Evolutionary conservation across 2,329 filamentous ascomycete species (phyloP).

Genomic region (Venturia pyrina): DNA sequence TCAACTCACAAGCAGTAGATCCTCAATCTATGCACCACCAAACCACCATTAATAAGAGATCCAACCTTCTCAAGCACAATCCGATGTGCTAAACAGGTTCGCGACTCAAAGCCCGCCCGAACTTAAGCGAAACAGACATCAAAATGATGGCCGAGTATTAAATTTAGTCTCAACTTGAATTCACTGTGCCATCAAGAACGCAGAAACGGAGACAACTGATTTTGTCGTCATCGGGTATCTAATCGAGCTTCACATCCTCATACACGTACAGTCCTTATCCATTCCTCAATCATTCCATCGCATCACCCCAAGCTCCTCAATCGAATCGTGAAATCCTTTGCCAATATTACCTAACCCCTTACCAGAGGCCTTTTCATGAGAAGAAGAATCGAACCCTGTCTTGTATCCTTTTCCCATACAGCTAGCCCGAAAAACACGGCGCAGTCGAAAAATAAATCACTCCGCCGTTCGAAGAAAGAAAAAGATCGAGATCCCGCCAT

Average conservation of each 20-base stretch:
- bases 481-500: not conserved
- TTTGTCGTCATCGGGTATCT: constrained; percentile 1
- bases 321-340: not conserved
- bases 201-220: not conserved
- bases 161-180: too few relatives aligned
- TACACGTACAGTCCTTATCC: not conserved
- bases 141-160: too few relatives aligned
- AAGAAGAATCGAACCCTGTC: not conserved
- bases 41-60: too few relatives aligned
- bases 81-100: too few relatives aligned
- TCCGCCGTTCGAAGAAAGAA: not conserved
- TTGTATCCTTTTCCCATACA: not conserved
- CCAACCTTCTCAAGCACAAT: too few relatives aligned
- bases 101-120: too few relatives aligned
- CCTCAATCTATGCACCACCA: too few relatives aligned
- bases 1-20: too few relatives aligned
- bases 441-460: not conserved
- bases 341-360: not conserved
- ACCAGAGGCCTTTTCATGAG: not conserved
- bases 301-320: not conserved
- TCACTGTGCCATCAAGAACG: not conserved
- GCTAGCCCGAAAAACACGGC: not conserved
- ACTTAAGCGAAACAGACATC: too few relatives aligned
- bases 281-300: not conserved
- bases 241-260: not conserved